These are phyloP conservation scores for Petunia axillaris DNA, from an alignment of 257 asterid species.

Conservation along the genomic window DNA sequence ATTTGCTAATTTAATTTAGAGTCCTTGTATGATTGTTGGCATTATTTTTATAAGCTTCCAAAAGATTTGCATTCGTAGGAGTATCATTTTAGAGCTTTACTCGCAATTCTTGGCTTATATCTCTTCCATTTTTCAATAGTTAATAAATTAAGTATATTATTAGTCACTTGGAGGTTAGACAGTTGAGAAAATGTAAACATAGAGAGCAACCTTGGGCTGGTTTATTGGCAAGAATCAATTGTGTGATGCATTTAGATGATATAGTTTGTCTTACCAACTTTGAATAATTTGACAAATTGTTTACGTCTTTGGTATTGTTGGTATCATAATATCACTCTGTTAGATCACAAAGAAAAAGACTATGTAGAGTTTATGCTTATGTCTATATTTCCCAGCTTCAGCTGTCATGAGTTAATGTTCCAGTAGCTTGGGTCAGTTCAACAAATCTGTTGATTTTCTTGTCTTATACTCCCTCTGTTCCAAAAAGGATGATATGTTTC, in stretches of 20 bases:
- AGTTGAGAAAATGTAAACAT: constrained; percentile 14
- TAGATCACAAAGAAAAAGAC: background rate
- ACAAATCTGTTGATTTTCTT: no score
- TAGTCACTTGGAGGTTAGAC: background rate
- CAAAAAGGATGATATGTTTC: no score
- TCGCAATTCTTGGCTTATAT: no score
- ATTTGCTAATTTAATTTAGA: no score
- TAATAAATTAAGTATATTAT: background rate
- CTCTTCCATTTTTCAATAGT: no score
- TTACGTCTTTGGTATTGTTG: background rate
- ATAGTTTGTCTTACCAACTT: background rate
- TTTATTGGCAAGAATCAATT: background rate
- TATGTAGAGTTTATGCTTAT: background rate
- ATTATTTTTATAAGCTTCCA: no score
- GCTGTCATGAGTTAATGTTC: no score
- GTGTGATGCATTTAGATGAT: background rate
- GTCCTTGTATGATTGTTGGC: no score
- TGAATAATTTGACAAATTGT: background rate
- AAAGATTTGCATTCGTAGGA: no score
- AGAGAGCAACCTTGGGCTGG: background rate
- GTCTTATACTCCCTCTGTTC: no score
- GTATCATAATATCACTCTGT: background rate
- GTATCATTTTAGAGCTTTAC: no score
- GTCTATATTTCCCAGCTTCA: background rate
- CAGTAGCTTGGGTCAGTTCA: background rate